Base-by-base conservation (phyloP, 2,329 filamentous ascomycete genomes). In the Coniosporium tulheliwenetii region DNA sequence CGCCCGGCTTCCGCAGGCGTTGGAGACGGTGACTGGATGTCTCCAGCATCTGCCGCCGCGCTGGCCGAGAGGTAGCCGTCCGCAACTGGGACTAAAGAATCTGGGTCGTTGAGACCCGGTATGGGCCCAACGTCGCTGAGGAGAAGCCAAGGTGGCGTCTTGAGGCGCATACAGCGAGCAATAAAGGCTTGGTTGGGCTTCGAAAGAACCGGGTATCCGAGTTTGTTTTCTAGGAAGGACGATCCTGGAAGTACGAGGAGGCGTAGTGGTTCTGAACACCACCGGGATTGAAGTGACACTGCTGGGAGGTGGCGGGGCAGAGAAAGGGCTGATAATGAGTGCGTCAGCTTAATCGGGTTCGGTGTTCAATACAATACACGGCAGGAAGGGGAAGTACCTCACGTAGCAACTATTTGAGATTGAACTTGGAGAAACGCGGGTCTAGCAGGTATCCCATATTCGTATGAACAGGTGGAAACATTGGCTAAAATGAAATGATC, bases 1-100 rank as follows among this genome's bases (percentile, higher is more conserved):
- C 58, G 62, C 12, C 73, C 64, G 5, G 81, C 77, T 54, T 91
- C 81, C 3, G 77, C 70, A 7, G 86, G 71, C 4, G 77, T 79
- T 0, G 86, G 86, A 1, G 50, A 35, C 5, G 48, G 30, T 33
- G 30, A 34, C 14, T 9, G 10, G 13, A 12, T 30, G n/a, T 38
- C 36, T 10, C 43, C 32, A 8, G 56, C 58, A 43, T 60, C 50
- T 44, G 57, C 56, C 29, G 59, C 70, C 10, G 62, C 62, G 10
- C 62, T 58, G n/a, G 68, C 64, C 1, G 57, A 58, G 1, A 62
- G 49, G 30, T 55, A 48, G 8, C 56, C 60, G 10, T 55, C 54
- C 1, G 58, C 53, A 39, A 57, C 54, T 2, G 55, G 53, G 49
- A 62, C 51, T 39, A 59, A 52, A 44, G 55, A 50, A 12, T 61